Base-by-base conservation (phyloP, 1,139 yeast genomes). In the Hemisphaericaspora lyxosophila region DNA sequence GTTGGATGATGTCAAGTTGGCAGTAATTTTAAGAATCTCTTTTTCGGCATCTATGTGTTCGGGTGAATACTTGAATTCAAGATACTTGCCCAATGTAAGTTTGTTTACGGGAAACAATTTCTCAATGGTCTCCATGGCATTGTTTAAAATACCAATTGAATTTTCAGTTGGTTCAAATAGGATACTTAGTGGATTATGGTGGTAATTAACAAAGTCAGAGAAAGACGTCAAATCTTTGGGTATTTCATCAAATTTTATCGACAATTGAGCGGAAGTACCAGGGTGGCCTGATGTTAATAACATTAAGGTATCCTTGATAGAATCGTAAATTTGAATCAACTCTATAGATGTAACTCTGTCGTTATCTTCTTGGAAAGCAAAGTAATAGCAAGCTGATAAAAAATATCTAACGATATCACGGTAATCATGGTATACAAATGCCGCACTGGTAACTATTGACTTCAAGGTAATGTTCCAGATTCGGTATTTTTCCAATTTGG, bases 91-190 rank as follows among this genome's bases (percentile, higher is more conserved):
- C 7, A 75, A 54, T 0, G 78, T 63, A 11, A 73, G 53, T 31
- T 64, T 70, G 39, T 66, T 74, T 16, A 64, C 59, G 0, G 76
- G 68, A 41, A 63, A 70, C 15, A 76, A 56, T 30, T 60, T 55
- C 39, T 68, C 69, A 41, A 77, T 75, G 1, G 68, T 63, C 8
- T 58, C 60, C 7, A 73, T 55, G 13, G 60, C 55, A 17, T 59
- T 54, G 2, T 51, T 46, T 18, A 69, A 50, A 1, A 45, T 39
- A 1, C 49, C 45, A 1, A 67, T 33, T 5, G 61, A 47, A 6
- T 44, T 44, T 11, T 46, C 45, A 9, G 54, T 49, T 5, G 67
- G 66, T 4, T 45, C 43, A 16, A 61, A 47, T 17, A 60, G 44
- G 4, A 51, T 45, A 2, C 24, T 20, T n/a, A 53, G 33, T 5